Base-by-base conservation (phyloP, 768 basidiomycete species). In the Termitomyces sp. region DNA sequence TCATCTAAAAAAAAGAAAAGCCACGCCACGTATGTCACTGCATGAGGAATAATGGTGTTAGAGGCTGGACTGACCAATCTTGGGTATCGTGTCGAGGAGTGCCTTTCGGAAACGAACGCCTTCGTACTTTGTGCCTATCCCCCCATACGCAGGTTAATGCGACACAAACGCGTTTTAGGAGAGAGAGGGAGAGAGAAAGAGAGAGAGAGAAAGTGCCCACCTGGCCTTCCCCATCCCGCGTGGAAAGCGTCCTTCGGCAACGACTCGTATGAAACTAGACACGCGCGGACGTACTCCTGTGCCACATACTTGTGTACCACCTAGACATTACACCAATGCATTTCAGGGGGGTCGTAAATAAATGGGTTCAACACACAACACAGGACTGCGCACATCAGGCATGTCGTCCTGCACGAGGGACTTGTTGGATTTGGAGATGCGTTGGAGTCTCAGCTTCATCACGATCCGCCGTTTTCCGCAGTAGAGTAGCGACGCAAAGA, bases 191-290 rank as follows among this genome's bases (percentile, higher is more conserved):
- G 20, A 6, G 18, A 13, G 6, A 42, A 1, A 42, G 0, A 30
- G 18, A 13, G 6, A 42, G 3, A 42, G 0, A 30, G 24, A 33
- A 46, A 58, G 27, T 46, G 67, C 77, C 42, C 65, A 86, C 87
- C 86, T 61, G 85, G 89, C 63, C 77, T 73, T 24, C 91, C 89
- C 89, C 90, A 92, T 13, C 91, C 91, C 45, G 84, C 81, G 64
- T 88, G 89, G 65, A 76, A 71, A 4, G 80, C 81, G 55, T 82
- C 81, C 69, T 82, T 83, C 22, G 91, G 90, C 61, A 86, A 78
- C 33, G 87, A 86, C 70, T 88, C 84, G 70, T 87, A 84, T 9
- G 85, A 77, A 63, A 91, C 78, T 42, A 91, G 73, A 70, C 88
- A 90, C 20, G 84, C 75, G 27, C 91, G 86, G n/a, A 84, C 78